Conservation (phyloP, 768 basidiomycete species). For the Collybia sordida region DNA sequence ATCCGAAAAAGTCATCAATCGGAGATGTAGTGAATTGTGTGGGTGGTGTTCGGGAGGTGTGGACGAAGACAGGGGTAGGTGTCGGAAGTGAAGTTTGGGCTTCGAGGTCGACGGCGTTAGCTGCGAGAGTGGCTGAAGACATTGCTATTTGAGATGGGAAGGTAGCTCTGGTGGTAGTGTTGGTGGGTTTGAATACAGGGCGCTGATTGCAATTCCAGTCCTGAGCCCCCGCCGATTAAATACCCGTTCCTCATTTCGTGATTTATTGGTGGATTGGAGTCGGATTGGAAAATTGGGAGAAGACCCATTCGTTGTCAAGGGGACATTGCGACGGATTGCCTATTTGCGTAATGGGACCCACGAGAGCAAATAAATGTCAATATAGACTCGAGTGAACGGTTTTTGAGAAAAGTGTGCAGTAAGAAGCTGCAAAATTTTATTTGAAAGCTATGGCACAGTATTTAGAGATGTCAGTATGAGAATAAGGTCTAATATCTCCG, state of each 20-base stretch:
- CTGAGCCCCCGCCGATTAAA: neutral
- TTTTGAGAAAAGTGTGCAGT: no score
- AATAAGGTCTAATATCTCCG: no score
- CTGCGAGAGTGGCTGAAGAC: conserved; percentile 6
- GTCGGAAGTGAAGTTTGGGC: conserved; percentile 11
- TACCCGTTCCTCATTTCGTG: conserved; percentile 3
- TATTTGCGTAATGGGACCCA: neutral
- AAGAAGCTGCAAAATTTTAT: no score
- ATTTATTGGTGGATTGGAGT: neutral
- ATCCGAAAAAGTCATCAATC: conserved; percentile 35
- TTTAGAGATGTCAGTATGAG: no score
- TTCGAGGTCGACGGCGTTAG: conserved; percentile 12
- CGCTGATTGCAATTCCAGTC: neutral
- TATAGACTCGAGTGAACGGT: no score
- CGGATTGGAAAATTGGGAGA: neutral
- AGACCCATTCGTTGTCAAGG: neutral
- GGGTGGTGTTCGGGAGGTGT: conserved; percentile 17
- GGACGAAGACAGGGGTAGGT: conserved; percentile 17
- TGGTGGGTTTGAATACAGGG: neutral
- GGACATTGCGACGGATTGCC: neutral
- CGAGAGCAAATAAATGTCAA: neutral
- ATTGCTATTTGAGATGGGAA: conserved; percentile 6
- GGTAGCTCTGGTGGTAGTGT: neutral
- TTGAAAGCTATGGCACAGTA: no score
- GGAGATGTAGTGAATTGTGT: conserved; percentile 14